Evolutionary conservation across 257 asterid genomes (phyloP).

Genomic region (Capsicum chinense): DNA sequence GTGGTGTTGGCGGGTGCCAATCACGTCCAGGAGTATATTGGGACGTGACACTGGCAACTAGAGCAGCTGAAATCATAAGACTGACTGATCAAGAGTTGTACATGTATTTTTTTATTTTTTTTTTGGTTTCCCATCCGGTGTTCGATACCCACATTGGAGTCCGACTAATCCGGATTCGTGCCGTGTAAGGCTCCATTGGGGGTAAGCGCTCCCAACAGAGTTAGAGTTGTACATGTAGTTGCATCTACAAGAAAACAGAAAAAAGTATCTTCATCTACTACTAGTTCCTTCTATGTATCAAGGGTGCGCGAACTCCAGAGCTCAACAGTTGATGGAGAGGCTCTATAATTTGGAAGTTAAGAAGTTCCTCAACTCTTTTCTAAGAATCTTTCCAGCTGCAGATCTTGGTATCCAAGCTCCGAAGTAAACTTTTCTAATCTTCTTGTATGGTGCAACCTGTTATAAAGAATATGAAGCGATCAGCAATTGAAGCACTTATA

Average conservation of each 20-base stretch:
- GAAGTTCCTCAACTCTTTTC: slow-evolving; percentile 52
- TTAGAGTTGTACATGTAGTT: too few species aligned
- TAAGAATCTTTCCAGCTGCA: slow-evolving; percentile 70
- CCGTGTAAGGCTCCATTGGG: too few species aligned
- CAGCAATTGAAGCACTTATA: not conserved
- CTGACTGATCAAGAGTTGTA: not conserved
- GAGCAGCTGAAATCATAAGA: not conserved
- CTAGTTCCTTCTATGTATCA: not conserved
- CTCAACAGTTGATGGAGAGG: not conserved
- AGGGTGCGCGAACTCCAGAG: not conserved
- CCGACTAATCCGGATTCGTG: too few species aligned
- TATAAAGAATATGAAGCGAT: not conserved
- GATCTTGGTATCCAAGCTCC: slow-evolving; percentile 58
- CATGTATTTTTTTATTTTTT: too few species aligned
- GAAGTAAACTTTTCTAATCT: slow-evolving; percentile 69
- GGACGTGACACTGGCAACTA: not conserved
- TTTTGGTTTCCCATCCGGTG: too few species aligned
- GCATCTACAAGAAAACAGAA: not conserved
- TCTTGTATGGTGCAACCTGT: slow-evolving; percentile 89
- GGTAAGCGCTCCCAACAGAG: too few species aligned
- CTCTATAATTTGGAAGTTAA: slow-evolving; percentile 60
- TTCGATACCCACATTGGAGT: too few species aligned
- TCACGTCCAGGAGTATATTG: too few species aligned
- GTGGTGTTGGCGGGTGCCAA: too few species aligned
- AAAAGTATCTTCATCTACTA: not conserved